phyloP scores from a whole-genome alignment of 2,329 filamentous ascomycete species.

The Trichoderma harzianum region DNA sequence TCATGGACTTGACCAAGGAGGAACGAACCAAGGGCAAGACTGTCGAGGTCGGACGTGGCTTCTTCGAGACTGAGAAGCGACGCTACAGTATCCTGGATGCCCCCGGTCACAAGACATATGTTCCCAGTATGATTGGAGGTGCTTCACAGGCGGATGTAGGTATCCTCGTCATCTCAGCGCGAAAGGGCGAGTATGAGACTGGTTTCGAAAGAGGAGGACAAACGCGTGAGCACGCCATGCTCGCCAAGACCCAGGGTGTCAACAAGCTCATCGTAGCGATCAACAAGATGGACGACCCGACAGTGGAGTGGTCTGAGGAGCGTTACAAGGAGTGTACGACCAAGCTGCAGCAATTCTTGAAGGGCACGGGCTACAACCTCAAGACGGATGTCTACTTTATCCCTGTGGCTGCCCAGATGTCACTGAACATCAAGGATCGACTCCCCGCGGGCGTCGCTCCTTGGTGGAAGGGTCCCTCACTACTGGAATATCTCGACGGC shows the following conservation, averaged over 20 bases:
- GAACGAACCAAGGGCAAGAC: slow-evolving; percentile 97
- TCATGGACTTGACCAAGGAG: slow-evolving; percentile 93
- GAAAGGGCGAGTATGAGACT: slow-evolving; percentile 98
- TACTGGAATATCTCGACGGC: slow-evolving; percentile 91
- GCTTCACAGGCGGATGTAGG: slow-evolving; percentile 91
- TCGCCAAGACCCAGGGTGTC: slow-evolving; percentile 97
- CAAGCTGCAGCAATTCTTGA: slow-evolving; percentile 84
- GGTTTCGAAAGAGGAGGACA: slow-evolving; percentile 96
- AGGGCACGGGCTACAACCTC: slow-evolving; percentile 88
- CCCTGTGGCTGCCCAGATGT: slow-evolving; percentile 89
- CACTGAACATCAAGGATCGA: slow-evolving; percentile 82
- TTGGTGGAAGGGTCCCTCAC: slow-evolving; percentile 86
- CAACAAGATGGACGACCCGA: slow-evolving; percentile 99
- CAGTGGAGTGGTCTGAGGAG: slow-evolving; percentile 91
- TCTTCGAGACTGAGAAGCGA: slow-evolving; percentile 95
- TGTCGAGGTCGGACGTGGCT: slow-evolving; percentile 92
- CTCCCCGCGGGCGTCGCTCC: slow-evolving; percentile 71
- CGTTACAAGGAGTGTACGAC: slow-evolving; percentile 90
- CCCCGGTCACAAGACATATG: slow-evolving; percentile 95
- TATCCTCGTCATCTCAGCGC: slow-evolving; percentile 90
- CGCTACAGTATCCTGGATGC: slow-evolving; percentile 96
- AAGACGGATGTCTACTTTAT: slow-evolving; percentile 94
- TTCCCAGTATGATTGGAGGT: slow-evolving; percentile 97
- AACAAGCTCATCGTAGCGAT: slow-evolving; percentile 93
- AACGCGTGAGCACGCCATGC: slow-evolving; percentile 94